A percentile compares a stretch with the other conserved stretches of the same genome.
Conservation (phyloP, 2,329 filamentous ascomycete genomes). For the Neonectria sp. region DNA sequence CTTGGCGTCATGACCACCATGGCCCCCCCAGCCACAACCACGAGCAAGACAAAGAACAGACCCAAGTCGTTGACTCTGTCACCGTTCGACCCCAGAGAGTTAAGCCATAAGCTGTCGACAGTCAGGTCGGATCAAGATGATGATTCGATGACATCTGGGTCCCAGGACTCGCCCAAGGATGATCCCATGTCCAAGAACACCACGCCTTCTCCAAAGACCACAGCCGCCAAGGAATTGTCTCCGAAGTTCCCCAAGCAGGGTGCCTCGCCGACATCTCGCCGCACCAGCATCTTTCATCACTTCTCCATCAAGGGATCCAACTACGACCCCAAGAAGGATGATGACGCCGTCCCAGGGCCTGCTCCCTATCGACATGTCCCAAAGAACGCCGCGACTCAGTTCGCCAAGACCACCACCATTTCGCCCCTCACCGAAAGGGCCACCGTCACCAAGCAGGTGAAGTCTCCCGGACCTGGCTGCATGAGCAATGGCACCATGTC, state of each 20-base stretch:
- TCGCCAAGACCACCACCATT: constrained; percentile 67
- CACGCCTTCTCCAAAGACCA: constrained; percentile 20
- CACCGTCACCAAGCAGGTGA: constrained; percentile 60
- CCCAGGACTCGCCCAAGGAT: constrained; percentile 5
- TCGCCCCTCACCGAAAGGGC: constrained; percentile 52
- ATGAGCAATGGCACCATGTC: constrained; percentile 46
- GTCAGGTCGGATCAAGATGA: constrained; percentile 67
- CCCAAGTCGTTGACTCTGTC: constrained; percentile 47
- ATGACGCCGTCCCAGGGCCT: constrained; percentile 30
- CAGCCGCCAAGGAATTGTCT: constrained; percentile 14
- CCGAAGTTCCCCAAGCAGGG: constrained; percentile 12
- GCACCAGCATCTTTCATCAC: constrained; percentile 42
- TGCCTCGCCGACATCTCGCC: constrained; percentile 30
- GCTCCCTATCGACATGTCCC: constrained; percentile 66
- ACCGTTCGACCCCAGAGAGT: constrained; percentile 68
- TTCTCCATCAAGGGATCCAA: constrained; percentile 46
- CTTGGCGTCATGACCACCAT: neutral
- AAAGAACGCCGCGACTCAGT: constrained; percentile 68
- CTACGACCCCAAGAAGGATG: constrained; percentile 40
- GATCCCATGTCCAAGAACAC: neutral
- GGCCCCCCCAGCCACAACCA: neutral
- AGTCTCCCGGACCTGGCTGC: constrained; percentile 34
- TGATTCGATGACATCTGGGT: constrained; percentile 26
- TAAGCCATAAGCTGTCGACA: constrained; percentile 65
- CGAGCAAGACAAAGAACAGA: constrained; percentile 38